These are phyloP conservation scores for Fusarium siculi DNA, from an alignment of 2,329 filamentous ascomycete species.

Conservation along the genomic window DNA sequence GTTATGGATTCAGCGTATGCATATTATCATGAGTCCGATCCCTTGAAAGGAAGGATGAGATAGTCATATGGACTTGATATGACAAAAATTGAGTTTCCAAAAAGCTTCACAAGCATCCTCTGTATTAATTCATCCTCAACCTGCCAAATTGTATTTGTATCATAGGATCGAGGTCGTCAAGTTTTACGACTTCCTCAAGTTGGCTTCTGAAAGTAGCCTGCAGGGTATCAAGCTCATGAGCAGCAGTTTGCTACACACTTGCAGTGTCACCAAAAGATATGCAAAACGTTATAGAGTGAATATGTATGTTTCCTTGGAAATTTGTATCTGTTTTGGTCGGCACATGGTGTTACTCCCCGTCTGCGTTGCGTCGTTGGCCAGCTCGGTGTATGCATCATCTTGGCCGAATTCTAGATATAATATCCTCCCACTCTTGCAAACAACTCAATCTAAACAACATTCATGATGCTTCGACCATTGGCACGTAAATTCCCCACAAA, in stretches of 20 bases:
- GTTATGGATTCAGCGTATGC: constrained; percentile 6
- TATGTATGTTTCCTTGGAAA: accelerated
- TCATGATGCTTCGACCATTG: constrained; percentile 30
- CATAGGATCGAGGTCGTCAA: background rate
- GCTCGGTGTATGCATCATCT: constrained; percentile 5
- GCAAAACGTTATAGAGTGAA: background rate
- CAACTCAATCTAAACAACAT: constrained; percentile 6
- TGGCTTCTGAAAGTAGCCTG: background rate
- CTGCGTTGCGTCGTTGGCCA: constrained; percentile 5
- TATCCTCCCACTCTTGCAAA: background rate
- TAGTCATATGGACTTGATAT: background rate
- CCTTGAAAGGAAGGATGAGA: background rate
- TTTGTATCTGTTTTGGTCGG: background rate
- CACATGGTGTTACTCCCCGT: background rate
- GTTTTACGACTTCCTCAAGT: too few species aligned
- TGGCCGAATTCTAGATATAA: background rate
- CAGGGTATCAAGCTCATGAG: background rate
- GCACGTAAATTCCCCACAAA: background rate
- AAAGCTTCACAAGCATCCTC: background rate
- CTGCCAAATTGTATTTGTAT: background rate
- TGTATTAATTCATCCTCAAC: background rate
- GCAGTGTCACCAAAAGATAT: background rate
- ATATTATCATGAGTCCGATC: background rate
- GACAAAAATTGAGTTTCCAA: background rate
- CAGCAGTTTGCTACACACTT: background rate